Conservation (phyloP, 2,329 filamentous ascomycete genomes). For the Sporothrix brunneoviolacea region DNA sequence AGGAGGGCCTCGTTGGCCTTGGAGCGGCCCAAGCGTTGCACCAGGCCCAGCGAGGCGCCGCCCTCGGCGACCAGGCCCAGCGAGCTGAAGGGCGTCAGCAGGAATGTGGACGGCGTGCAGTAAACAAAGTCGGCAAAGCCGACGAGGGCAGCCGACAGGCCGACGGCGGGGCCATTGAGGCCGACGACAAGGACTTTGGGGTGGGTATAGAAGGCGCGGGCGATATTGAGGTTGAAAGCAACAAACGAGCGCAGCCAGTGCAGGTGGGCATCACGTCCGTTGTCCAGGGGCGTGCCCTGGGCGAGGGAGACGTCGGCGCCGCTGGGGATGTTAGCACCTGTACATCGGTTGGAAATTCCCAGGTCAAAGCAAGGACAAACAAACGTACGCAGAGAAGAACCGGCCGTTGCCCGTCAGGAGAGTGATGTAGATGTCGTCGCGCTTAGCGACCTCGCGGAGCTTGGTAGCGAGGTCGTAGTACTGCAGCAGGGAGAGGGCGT, state of each 20-base stretch:
- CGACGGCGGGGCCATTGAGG: constrained; percentile 86
- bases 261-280: constrained; percentile 31
- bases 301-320: constrained; percentile 69
- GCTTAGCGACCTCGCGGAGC: constrained; percentile 69
- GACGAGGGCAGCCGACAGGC: constrained; percentile 76
- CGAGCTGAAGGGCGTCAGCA: constrained; percentile 86
- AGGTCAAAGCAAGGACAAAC: background rate
- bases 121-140: constrained; percentile 91
- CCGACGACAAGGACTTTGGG: constrained; percentile 88
- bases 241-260: constrained; percentile 67
- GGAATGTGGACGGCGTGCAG: constrained; percentile 69
- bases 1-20: constrained; percentile 90
- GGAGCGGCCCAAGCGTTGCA: constrained; percentile 68
- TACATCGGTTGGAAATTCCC: too few species aligned
- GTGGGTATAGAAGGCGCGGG: constrained; percentile 85
- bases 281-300: constrained; percentile 32
- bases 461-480: constrained; percentile 73
- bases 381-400: constrained; percentile 76
- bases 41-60: constrained; percentile 70
- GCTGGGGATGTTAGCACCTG: constrained; percentile 38
- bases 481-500: constrained; percentile 63
- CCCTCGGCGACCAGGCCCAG: constrained; percentile 89
- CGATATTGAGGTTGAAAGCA: constrained; percentile 80
- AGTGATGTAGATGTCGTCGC: constrained; percentile 77
- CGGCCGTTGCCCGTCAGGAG: constrained; percentile 77